phyloP scores from a whole-genome alignment of 257 asterid species.

The Solanum paucissectum region DNA sequence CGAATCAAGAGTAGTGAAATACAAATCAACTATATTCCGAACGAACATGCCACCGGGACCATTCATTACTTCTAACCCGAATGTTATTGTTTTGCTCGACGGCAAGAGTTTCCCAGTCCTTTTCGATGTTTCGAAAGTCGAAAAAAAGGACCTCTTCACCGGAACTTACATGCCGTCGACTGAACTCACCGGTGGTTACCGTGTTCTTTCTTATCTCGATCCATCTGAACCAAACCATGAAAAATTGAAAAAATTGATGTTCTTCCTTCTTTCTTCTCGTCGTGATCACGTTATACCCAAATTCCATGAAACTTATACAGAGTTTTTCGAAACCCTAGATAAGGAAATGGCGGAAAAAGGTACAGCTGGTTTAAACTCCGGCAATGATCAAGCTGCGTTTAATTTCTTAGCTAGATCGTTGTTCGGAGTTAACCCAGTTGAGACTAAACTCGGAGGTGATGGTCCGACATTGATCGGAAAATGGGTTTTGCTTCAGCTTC shows the following conservation, averaged over 20 bases:
- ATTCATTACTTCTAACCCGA: conserved; percentile 25
- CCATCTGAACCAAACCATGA: conserved; percentile 31
- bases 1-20: conserved; percentile 23
- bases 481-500: conserved; percentile 24
- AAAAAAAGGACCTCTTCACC: conserved; percentile 10
- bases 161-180: conserved; percentile 30
- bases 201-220: conserved; percentile 23
- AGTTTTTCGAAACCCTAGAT: conserved; percentile 12
- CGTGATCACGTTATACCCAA: conserved; percentile 14
- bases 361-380: conserved; percentile 3
- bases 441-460: neutral
- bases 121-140: conserved; percentile 21
- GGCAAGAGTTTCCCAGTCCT: conserved; percentile 18
- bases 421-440: conserved; percentile 15
- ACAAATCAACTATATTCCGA: conserved; percentile 41
- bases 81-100: conserved; percentile 20
- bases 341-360: conserved; percentile 1
- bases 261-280: neutral
- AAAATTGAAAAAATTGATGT: conserved; percentile 3
- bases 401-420: conserved; percentile 18
- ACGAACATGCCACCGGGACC: conserved; percentile 72
- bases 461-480: conserved; percentile 5
- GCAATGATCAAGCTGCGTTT: conserved; percentile 17
- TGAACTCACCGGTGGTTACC: conserved; percentile 25
- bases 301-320: neutral